These are phyloP conservation scores for Sinapis alba DNA, from an alignment of 441 rosid species.

Conservation along the genomic window DNA sequence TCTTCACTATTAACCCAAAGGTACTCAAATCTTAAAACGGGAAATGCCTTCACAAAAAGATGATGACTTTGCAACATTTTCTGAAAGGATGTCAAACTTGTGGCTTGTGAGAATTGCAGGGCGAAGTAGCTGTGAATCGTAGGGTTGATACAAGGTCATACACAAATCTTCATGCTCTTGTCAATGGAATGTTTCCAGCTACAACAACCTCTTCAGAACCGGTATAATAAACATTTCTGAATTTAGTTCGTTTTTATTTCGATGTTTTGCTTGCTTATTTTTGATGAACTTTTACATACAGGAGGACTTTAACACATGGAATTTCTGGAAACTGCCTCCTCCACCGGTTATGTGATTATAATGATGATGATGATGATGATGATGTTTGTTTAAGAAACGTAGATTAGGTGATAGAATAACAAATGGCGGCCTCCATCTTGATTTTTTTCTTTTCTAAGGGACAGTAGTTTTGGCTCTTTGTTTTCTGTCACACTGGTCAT, in stretches of 20 bases:
- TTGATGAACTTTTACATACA: slow-evolving; percentile 39
- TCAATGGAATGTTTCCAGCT: slow-evolving; percentile 86
- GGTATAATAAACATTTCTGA: slow-evolving; percentile 46
- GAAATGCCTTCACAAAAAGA: background rate
- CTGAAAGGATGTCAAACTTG: background rate
- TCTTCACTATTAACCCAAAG: slow-evolving; percentile 96
- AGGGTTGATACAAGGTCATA: slow-evolving; percentile 85
- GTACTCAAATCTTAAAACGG: slow-evolving; percentile 42
- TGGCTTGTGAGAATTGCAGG: slow-evolving; percentile 51
- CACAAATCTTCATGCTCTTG: slow-evolving; percentile 78
- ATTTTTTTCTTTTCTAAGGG: background rate
- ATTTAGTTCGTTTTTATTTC: background rate
- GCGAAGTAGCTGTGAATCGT: slow-evolving; percentile 85
- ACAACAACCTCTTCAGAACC: slow-evolving; percentile 61
- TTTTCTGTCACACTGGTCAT: background rate
- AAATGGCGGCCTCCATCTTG: slow-evolving; percentile 11
- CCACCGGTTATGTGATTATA: slow-evolving; percentile 35
- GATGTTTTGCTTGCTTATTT: background rate
- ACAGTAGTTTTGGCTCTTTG: slow-evolving; percentile 8
- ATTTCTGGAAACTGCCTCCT: slow-evolving; percentile 91
- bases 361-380: slow-evolving; percentile 18
- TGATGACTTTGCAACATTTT: background rate
- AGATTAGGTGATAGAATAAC: slow-evolving; percentile 30
- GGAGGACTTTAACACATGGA: slow-evolving; percentile 97
- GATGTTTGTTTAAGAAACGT: slow-evolving; percentile 15